These are phyloP conservation scores for Acacia concinna DNA, from an alignment of 331 rosid species.

Conservation along the genomic window DNA sequence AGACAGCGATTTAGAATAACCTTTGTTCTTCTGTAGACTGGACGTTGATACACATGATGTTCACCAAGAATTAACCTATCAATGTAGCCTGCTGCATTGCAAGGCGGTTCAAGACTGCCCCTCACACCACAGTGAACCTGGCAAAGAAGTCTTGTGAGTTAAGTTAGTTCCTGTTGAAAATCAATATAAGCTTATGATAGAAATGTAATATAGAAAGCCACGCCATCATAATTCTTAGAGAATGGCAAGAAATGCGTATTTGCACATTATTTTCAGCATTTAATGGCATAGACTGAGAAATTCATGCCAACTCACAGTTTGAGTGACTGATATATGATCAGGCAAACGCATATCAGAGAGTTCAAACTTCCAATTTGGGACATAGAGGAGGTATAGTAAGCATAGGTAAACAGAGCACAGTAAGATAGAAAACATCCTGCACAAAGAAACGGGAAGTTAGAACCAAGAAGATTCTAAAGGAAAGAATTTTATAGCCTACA, in stretches of 20 bases:
- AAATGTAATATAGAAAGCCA: not conserved
- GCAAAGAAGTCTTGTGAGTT: constrained; percentile 9
- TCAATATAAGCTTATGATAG: constrained; percentile 1
- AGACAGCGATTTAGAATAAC: constrained; percentile 38
- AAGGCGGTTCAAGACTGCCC: constrained; percentile 83
- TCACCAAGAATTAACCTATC: constrained; percentile 72
- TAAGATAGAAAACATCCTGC: constrained; percentile 62
- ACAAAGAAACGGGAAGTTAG: constrained; percentile 31
- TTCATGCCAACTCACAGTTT: constrained; percentile 53
- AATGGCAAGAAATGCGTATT: constrained; percentile 11
- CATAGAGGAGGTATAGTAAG: constrained; percentile 61
- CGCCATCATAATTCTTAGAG: constrained; percentile 8
- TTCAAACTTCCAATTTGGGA: constrained; percentile 58
- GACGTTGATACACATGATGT: constrained; percentile 70
- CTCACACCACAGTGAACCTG: constrained; percentile 74
- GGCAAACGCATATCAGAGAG: constrained; percentile 34
- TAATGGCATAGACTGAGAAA: constrained; percentile 19
- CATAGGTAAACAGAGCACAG: constrained; percentile 63
- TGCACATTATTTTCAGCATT: constrained; percentile 20
- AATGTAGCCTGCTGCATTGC: constrained; percentile 69
- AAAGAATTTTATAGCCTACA: not conserved
- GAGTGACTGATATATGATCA: constrained; percentile 36
- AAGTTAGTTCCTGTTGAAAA: constrained; percentile 23
- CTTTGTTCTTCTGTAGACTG: constrained; percentile 78
- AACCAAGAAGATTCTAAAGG: constrained; percentile 16